Conservation (phyloP, 176 grass and related monocot species). For the Secale cereale region DNA sequence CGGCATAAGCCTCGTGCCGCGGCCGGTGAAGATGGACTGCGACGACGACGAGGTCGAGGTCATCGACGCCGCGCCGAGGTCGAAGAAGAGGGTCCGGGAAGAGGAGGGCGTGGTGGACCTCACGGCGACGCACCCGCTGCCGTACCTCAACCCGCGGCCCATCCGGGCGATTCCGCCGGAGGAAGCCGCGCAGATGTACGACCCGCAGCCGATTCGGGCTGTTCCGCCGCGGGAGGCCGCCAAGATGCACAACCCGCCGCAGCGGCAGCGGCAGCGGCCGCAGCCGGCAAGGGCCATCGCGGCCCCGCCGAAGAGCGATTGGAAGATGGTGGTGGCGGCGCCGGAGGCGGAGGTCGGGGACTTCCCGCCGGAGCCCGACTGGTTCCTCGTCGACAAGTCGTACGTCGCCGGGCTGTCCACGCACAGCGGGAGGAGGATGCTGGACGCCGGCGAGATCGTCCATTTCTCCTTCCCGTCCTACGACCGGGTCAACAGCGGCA, state of each 20-base stretch:
- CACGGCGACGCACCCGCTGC: slow-evolving; percentile 41
- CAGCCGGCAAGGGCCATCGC: background rate
- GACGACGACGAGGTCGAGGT: slow-evolving; percentile 6
- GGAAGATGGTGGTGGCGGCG: slow-evolving; percentile 38
- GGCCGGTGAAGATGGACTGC: slow-evolving; percentile 18
- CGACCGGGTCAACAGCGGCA: slow-evolving; percentile 20
- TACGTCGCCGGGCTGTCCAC: slow-evolving; percentile 76
- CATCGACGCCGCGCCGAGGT: slow-evolving; percentile 25
- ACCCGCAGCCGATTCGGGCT: slow-evolving; percentile 29
- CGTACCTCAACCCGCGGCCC: slow-evolving; percentile 72
- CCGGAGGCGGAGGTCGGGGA: slow-evolving; percentile 64
- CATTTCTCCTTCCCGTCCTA: slow-evolving; percentile 71
- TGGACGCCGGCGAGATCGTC: slow-evolving; percentile 73
- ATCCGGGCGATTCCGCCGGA: slow-evolving; percentile 49
- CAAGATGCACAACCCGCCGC: background rate
- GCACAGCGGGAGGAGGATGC: slow-evolving; percentile 46
- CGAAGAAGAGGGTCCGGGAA: slow-evolving; percentile 29
- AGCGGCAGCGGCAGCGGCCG: background rate
- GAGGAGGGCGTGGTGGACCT: slow-evolving; percentile 19
- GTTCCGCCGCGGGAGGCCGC: slow-evolving; percentile 14
- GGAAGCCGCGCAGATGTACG: background rate
- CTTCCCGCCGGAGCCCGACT: slow-evolving; percentile 64
- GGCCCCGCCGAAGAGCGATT: slow-evolving; percentile 29
- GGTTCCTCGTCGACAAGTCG: slow-evolving; percentile 68
- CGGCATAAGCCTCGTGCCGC: slow-evolving; percentile 37